These are phyloP conservation scores for Penicillium argentinense DNA, from an alignment of 495 filamentous ascomycete genomes.

Conservation along the genomic window DNA sequence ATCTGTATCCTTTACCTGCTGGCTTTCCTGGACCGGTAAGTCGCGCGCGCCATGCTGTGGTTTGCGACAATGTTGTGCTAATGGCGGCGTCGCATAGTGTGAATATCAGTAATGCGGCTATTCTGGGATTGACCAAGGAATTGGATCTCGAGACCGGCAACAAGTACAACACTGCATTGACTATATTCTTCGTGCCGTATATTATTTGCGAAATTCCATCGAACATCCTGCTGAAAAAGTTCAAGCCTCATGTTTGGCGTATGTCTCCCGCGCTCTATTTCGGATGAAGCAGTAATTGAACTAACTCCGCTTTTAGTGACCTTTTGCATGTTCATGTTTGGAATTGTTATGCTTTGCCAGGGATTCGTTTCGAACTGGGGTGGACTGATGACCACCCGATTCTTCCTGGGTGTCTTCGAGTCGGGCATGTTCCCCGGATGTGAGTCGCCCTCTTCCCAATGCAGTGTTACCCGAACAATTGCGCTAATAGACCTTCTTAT, in stretches of 20 bases:
- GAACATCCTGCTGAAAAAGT: slow-evolving; percentile 80
- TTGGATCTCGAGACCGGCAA: slow-evolving; percentile 53
- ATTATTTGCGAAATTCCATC: slow-evolving; percentile 84
- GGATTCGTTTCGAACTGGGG: slow-evolving; percentile 76
- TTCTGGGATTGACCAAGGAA: slow-evolving; percentile 63
- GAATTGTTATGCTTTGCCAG: slow-evolving; percentile 72
- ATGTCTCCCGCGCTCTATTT: slow-evolving; percentile 11
- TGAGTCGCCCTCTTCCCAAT: too few relatives aligned
- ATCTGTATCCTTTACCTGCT: slow-evolving; percentile 81
- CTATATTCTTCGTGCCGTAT: slow-evolving; percentile 94
- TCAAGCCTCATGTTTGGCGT: slow-evolving; percentile 81
- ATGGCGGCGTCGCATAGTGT: slow-evolving; percentile 37
- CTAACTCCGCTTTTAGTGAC: slow-evolving; percentile 46
- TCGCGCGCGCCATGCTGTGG: neutral
- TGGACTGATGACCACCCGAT: slow-evolving; percentile 78
- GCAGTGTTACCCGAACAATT: too few relatives aligned
- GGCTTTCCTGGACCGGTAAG: slow-evolving; percentile 81
- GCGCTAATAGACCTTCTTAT: neutral
- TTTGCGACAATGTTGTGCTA: slow-evolving; percentile 1
- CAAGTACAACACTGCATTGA: slow-evolving; percentile 76
- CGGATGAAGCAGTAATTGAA: neutral
- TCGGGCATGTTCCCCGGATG: slow-evolving; percentile 80
- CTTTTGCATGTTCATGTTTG: slow-evolving; percentile 80
- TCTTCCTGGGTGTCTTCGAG: slow-evolving; percentile 87
- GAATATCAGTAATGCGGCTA: slow-evolving; percentile 68